These are phyloP conservation scores for Amylocystis lapponica DNA, from an alignment of 768 basidiomycete genomes.

Conservation along the genomic window DNA sequence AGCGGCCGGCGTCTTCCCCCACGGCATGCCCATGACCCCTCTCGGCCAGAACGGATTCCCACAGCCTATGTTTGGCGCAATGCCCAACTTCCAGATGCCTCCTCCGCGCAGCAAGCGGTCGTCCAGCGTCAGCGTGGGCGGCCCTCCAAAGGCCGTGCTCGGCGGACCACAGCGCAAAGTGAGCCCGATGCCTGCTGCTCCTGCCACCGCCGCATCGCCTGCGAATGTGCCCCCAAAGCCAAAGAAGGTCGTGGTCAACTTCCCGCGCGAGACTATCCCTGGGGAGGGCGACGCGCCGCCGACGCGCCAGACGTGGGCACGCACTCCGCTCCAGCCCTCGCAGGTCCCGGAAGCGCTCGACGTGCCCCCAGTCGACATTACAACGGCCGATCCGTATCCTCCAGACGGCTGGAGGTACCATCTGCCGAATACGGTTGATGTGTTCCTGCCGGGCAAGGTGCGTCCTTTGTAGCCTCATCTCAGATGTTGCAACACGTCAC, in stretches of 20 bases:
- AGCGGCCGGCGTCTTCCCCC: slow-evolving; percentile 50
- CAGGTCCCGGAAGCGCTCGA: slow-evolving; percentile 26
- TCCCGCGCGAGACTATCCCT: slow-evolving; percentile 61
- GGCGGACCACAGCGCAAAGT: slow-evolving; percentile 77
- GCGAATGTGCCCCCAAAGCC: slow-evolving; percentile 33
- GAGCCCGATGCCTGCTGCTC: slow-evolving; percentile 53
- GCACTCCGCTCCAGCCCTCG: slow-evolving; percentile 43
- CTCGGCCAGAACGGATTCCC: slow-evolving; percentile 52
- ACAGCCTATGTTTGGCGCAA: slow-evolving; percentile 38
- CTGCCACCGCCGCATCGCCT: slow-evolving; percentile 23
- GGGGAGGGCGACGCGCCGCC: slow-evolving; percentile 31
- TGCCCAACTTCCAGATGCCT: slow-evolving; percentile 31
- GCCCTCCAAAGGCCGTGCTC: slow-evolving; percentile 82
- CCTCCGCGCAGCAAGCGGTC: slow-evolving; percentile 60
- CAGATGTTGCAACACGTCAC: neutral
- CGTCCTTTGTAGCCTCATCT: slow-evolving; percentile 8
- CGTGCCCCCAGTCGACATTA: slow-evolving; percentile 27
- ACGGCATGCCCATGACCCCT: slow-evolving; percentile 54
- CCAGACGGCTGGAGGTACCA: slow-evolving; percentile 53
- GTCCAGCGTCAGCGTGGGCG: slow-evolving; percentile 65
- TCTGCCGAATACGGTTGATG: slow-evolving; percentile 68
- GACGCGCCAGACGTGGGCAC: slow-evolving; percentile 52
- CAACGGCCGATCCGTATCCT: slow-evolving; percentile 53
- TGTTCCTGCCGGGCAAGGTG: slow-evolving; percentile 81
- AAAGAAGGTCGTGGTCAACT: slow-evolving; percentile 65